phyloP scores from a whole-genome alignment of 2,329 filamentous ascomycete species.

The Herpotrichia juniperi region DNA sequence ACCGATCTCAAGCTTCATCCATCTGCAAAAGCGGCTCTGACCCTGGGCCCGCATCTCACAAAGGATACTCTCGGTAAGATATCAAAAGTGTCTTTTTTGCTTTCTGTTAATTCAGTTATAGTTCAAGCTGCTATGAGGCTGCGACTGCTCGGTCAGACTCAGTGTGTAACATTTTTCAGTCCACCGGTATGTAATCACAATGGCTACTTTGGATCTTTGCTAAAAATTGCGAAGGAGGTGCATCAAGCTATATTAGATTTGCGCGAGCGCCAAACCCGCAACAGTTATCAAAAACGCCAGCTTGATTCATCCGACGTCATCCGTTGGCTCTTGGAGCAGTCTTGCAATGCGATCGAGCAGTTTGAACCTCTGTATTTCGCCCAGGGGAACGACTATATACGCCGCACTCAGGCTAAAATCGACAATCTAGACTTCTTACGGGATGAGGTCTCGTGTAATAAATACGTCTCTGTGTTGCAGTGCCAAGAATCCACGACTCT shows the following conservation, averaged over 20 bases:
- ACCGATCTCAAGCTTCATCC: constrained; percentile 64
- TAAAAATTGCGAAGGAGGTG: too few relatives aligned
- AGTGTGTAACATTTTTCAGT: constrained; percentile 60
- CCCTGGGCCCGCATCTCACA: constrained; percentile 62
- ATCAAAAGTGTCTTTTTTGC: too few relatives aligned
- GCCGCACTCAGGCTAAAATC: constrained; percentile 57
- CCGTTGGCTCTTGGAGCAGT: constrained; percentile 68
- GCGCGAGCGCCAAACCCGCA: constrained; percentile 19
- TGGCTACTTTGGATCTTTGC: too few relatives aligned
- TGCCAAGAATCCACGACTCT: constrained; percentile 64
- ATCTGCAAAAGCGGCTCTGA: constrained; percentile 58
- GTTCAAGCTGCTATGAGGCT: constrained; percentile 73
- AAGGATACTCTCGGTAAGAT: constrained; percentile 69
- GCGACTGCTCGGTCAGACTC: constrained; percentile 62
- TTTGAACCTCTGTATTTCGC: constrained; percentile 64
- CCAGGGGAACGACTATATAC: constrained; percentile 67
- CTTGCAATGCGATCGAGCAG: constrained; percentile 65
- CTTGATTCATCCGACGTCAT: constrained; percentile 61
- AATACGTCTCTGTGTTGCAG: constrained; percentile 54
- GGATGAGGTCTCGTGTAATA: constrained; percentile 37
- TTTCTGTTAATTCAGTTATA: too few relatives aligned
- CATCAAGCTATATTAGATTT: constrained; percentile 62
- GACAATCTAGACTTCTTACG: constrained; percentile 52
- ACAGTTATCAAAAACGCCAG: constrained; percentile 34
- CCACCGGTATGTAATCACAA: too few relatives aligned